Conservation (phyloP, 202 grass and related monocot species). For the Carex arenaria region DNA sequence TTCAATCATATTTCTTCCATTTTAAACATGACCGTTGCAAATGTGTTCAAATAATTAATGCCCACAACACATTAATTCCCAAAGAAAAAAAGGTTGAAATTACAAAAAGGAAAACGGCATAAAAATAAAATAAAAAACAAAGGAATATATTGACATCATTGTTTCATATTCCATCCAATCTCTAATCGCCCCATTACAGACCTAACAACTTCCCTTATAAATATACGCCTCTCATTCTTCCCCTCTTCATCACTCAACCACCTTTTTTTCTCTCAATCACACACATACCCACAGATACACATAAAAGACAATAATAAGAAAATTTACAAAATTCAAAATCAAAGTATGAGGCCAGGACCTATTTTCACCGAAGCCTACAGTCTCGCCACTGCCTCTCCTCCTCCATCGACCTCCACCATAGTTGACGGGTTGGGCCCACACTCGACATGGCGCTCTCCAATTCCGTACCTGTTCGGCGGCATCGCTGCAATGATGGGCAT, state of each 20-base stretch:
- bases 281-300: too few relatives aligned
- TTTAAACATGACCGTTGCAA: background rate
- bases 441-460: slow-evolving; percentile 79
- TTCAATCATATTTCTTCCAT: background rate
- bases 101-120: background rate
- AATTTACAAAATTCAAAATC: background rate
- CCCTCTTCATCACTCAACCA: slow-evolving; percentile 29
- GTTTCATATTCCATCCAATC: slow-evolving; percentile 22
- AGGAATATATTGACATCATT: slow-evolving; percentile 20
- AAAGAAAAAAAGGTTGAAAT: background rate
- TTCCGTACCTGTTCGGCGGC: slow-evolving; percentile 90
- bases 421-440: slow-evolving; percentile 34
- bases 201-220: slow-evolving; percentile 29
- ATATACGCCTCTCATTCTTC: slow-evolving; percentile 29
- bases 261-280: background rate
- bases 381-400: slow-evolving; percentile 21
- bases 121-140: too few relatives aligned
- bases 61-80: background rate
- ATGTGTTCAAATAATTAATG: background rate
- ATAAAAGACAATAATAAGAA: background rate
- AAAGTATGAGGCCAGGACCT: slow-evolving; percentile 53
- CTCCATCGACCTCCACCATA: background rate
- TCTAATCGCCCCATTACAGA: slow-evolving; percentile 13
- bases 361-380: slow-evolving; percentile 34
- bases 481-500: slow-evolving; percentile 85